These are phyloP conservation scores for Craspedostauros australis DNA, from an alignment of 108 stramenopile genomes.

Conservation along the genomic window DNA sequence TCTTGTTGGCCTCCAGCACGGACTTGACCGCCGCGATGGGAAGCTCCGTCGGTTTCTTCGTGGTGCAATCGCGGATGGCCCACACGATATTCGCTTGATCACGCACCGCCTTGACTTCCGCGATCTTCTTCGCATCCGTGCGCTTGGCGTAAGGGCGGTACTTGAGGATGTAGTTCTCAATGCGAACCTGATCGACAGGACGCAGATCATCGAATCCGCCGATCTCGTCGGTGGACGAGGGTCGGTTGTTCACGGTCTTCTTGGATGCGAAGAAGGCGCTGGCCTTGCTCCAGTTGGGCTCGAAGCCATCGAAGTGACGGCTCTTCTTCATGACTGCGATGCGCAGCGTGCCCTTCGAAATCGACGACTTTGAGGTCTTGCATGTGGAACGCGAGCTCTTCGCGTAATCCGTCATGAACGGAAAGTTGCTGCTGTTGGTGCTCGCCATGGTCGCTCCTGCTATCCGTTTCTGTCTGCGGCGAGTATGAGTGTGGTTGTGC, in stretches of 20 bases:
- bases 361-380: not conserved
- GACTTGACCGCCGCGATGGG: slow-evolving; percentile 2
- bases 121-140: not conserved
- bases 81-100: not conserved
- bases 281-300: slow-evolving; percentile 4
- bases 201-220: not conserved
- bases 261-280: not conserved
- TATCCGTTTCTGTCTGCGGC: too few relatives aligned
- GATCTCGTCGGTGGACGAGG: not conserved
- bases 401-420: not conserved
- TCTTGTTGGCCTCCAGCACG: not conserved
- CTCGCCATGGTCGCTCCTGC: too few relatives aligned
- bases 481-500: too few relatives aligned
- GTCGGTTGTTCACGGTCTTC: not conserved
- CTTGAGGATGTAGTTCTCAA: not conserved
- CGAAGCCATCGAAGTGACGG: slow-evolving; percentile 1
- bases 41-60: slow-evolving; percentile 4
- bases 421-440: too few relatives aligned
- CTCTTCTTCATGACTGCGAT: slow-evolving; percentile 1
- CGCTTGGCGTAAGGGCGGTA: not conserved
- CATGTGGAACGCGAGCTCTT: not conserved
- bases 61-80: not conserved
- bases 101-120: not conserved
- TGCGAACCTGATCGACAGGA: not conserved
- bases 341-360: not conserved